These are phyloP conservation scores for Bondarzewia mesenterica DNA, from an alignment of 1,284 basidiomycete species.

Conservation along the genomic window DNA sequence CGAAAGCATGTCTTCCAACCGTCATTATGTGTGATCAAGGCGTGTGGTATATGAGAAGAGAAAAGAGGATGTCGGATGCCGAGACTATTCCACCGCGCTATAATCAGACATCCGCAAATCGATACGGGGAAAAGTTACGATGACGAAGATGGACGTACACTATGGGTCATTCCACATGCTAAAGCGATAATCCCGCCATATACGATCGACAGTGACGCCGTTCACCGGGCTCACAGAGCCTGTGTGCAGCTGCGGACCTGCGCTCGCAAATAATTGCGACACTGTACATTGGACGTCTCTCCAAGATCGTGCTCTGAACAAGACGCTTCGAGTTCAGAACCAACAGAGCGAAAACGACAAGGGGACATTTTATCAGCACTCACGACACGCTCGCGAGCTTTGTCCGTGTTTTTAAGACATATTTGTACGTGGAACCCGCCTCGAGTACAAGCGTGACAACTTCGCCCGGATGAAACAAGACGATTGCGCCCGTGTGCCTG, in stretches of 20 bases:
- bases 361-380: slow-evolving; percentile 22
- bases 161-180: slow-evolving; percentile 36
- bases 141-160: not conserved
- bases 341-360: too few species aligned
- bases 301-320: slow-evolving; percentile 53
- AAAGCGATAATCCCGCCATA: slow-evolving; percentile 60
- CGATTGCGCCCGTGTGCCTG: slow-evolving; percentile 40
- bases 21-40: too few species aligned
- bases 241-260: slow-evolving; percentile 21
- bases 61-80: not conserved
- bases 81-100: not conserved
- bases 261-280: slow-evolving; percentile 48
- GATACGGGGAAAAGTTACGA: not conserved
- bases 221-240: slow-evolving; percentile 23
- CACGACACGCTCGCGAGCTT: slow-evolving; percentile 66
- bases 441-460: slow-evolving; percentile 58
- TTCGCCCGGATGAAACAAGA: slow-evolving; percentile 55
- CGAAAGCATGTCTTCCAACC: not conserved
- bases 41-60: not conserved
- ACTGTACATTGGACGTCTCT: slow-evolving; percentile 52
- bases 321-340: too few species aligned
- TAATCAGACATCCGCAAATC: not conserved
- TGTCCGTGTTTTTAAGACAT: slow-evolving; percentile 55
- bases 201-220: slow-evolving; percentile 55
- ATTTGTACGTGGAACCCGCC: slow-evolving; percentile 59